Evolutionary conservation across 768 basidiomycete genomes (phyloP).

Genomic region (Lactifluus pinguis): DNA sequence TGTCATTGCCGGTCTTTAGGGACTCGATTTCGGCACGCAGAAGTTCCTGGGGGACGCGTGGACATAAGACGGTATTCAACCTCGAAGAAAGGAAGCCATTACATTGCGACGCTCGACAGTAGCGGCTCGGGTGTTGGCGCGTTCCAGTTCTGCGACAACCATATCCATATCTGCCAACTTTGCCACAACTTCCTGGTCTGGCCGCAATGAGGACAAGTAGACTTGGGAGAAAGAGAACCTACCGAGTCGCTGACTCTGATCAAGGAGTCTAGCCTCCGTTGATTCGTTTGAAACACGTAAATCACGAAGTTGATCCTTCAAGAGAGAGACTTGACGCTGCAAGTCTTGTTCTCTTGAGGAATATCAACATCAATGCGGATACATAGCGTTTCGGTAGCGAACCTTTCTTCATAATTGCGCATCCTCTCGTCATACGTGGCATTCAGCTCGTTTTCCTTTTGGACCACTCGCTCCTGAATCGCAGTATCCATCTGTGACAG

Average conservation of each 20-base stretch:
- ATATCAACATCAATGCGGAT: neutral
- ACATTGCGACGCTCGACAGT: slow-evolving; percentile 92
- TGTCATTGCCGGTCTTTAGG: slow-evolving; percentile 69
- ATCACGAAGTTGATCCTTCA: slow-evolving; percentile 83
- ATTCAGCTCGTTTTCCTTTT: slow-evolving; percentile 94
- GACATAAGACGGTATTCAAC: neutral
- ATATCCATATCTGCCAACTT: slow-evolving; percentile 92
- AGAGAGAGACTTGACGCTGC: slow-evolving; percentile 82
- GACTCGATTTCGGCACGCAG: slow-evolving; percentile 92
- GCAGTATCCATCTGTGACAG: slow-evolving; percentile 81
- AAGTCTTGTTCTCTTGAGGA: slow-evolving; percentile 77
- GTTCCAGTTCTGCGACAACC: slow-evolving; percentile 87
- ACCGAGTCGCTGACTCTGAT: slow-evolving; percentile 90
- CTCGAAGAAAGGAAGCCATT: slow-evolving; percentile 17
- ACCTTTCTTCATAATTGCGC: slow-evolving; percentile 95
- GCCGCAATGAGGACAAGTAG: neutral
- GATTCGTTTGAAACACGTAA: slow-evolving; percentile 86
- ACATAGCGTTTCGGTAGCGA: slow-evolving; percentile 20
- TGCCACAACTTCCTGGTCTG: slow-evolving; percentile 87
- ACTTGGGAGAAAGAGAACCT: slow-evolving; percentile 2
- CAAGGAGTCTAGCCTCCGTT: slow-evolving; percentile 85
- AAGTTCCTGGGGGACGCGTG: slow-evolving; percentile 55
- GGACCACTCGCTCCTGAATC: slow-evolving; percentile 78
- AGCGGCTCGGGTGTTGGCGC: slow-evolving; percentile 90
- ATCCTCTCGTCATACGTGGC: slow-evolving; percentile 96